A percentile compares a stretch with the other conserved stretches of the same genome.
Evolutionary conservation across 306 rosid genomes (phyloP).

Genomic region (Cucurbita maxima): DNA sequence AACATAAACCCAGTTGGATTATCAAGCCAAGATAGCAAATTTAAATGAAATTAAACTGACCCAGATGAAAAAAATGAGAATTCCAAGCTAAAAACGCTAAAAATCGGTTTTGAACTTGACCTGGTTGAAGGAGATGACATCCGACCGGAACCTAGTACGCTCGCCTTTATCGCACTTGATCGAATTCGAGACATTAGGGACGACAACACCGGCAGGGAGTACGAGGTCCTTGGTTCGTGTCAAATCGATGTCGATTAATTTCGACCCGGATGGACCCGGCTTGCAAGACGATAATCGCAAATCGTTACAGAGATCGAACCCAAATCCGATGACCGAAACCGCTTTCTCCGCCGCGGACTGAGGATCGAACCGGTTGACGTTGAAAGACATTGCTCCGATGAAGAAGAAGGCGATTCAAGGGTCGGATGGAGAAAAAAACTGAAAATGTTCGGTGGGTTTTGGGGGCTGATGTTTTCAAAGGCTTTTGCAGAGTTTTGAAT

Average conservation of each 20-base stretch:
- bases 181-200: conserved; percentile 34
- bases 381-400: conserved; percentile 15
- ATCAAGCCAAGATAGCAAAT: no score
- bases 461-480: background rate
- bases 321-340: conserved; percentile 53
- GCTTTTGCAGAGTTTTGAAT: background rate
- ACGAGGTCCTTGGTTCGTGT: conserved; percentile 37
- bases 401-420: background rate
- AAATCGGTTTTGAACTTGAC: background rate
- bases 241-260: conserved; percentile 38
- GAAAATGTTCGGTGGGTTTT: background rate
- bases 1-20: background rate
- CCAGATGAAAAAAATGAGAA: background rate
- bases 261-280: conserved; percentile 17
- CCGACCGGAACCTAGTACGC: conserved; percentile 62
- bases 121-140: conserved; percentile 58
- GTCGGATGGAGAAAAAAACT: background rate
- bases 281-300: conserved; percentile 39
- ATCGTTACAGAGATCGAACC: conserved; percentile 55
- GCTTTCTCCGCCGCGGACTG: conserved; percentile 60
- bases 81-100: background rate
- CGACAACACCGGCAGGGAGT: conserved; percentile 49
- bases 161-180: conserved; percentile 88
- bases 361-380: conserved; percentile 25
- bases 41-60: background rate